Evolutionary conservation across 2,329 filamentous ascomycete genomes (phyloP), one percentile per base, ranked within the genome.

Genomic region (Fonsecaea nubica): DNA sequence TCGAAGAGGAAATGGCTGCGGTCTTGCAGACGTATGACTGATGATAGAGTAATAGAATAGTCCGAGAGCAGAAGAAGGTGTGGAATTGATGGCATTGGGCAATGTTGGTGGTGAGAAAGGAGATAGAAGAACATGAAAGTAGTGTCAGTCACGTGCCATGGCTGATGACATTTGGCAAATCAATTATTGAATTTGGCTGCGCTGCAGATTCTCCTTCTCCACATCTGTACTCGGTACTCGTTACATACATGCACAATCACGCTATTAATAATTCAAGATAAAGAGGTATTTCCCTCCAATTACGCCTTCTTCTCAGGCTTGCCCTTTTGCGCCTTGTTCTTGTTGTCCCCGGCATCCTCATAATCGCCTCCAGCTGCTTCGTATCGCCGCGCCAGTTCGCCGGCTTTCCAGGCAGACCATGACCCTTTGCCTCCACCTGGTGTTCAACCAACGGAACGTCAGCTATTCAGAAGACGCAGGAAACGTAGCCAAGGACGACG

Each of bases 381-480:
- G 59, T 72, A 72, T 18, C 68, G 53, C 10, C 66, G 62, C 18
- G 70, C 65, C 50, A 72, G 25, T 66, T 72, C 71, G 18, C 69
- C 69, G 18, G 71, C 71, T 61, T 71, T 72, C 71, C 69, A 72
- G 55, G 71, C 71, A 33, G 69, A 72, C 70, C 69, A 71, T 33
- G 64, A 71, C 9, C 71, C 71, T 62, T 62, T 58, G 32, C 69
- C 70, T 30, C 70, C 69, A 21, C 69, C 67, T 69, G 30, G 33
- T 32, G 40, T 36, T 9, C 30, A 54, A 33, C 55, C n/a, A 35
- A 54, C 45, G 1, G 6, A 25, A 21, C 25, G 58, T 35, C 33
- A 40, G 45, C 38, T 48, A 40, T 4, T n/a, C 13, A 15, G 15
- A 33, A 2, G 55, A 12, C 33, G 15, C 10, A 21, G 4, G 18